Evolutionary conservation across 768 basidiomycete genomes (phyloP), one percentile per base, ranked within the genome.

Genomic region (Phylloporus sp.): DNA sequence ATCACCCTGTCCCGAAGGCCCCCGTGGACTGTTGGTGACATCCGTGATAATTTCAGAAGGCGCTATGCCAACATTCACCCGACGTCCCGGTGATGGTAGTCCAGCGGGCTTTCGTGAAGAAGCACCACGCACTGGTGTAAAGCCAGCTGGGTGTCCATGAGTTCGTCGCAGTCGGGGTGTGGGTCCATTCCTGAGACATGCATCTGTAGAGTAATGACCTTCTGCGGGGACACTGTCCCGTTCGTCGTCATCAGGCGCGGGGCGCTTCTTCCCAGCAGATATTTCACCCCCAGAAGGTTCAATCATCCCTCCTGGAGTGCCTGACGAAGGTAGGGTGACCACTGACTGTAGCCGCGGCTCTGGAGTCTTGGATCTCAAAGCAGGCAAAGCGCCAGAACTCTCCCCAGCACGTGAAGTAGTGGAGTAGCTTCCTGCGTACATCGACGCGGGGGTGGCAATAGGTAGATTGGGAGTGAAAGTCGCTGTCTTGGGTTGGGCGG

Each of bases 171-270:
- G 71, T 32, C 83, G 79, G 9, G 86, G 86, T 2, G 66, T 66
- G 23, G 84, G 83, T 14, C 65, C 63, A 38, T 66, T 64, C 44
- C 68, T 61, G 9, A 46, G 55, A 45, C 58, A 71, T 18, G 72
- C 67, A 22, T 76, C 63, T 35, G 41, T 58, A 31, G 44, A 65
- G 70, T 69, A 29, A 75, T 82, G 69, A 78, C 86, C 83, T 58
- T 89, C 85, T 0, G 78, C 75, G 21, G 85, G 82, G 22, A 84
- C 65, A 42, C 75, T 73, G 64, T 75, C 59, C 52, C 72, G 69
- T 40, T 87, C 85, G 52, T 84, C 85, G 55, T 90, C 86, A 45
- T 89, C 87, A 2, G 88, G 87, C 22, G 80, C 82, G 20, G 79
- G 77, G 10, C 87, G 77, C 60, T 89, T 90, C 69, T 80, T 82